Evolutionary conservation across 2,329 filamentous ascomycete species (phyloP).

Genomic region (Graphilbum ipis-grandicollis): DNA sequence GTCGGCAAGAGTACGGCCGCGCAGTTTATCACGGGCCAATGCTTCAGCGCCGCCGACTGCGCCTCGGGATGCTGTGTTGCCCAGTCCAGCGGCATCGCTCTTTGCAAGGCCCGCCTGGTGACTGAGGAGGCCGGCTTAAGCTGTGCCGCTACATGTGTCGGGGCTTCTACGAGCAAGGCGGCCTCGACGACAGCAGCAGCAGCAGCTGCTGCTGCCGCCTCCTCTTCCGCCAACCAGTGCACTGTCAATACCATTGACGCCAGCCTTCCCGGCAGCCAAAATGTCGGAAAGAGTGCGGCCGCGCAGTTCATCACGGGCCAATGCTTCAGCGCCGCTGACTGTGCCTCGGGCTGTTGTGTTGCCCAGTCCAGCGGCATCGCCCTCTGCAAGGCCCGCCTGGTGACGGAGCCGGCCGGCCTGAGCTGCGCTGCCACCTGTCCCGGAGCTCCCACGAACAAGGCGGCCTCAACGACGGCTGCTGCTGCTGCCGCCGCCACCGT

Average conservation of each 20-base stretch:
- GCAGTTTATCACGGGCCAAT: slow-evolving; percentile 16
- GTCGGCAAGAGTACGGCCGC: slow-evolving; percentile 12
- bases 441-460: background rate
- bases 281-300: slow-evolving; percentile 13
- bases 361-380: slow-evolving; percentile 7
- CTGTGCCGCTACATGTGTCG: slow-evolving; percentile 6
- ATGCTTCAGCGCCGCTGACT: slow-evolving; percentile 14
- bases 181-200: background rate
- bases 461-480: background rate
- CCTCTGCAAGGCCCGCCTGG: slow-evolving; percentile 7
- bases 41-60: slow-evolving; percentile 13
- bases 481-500: background rate
- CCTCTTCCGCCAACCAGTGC: slow-evolving; percentile 2
- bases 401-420: slow-evolving; percentile 5
- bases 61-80: slow-evolving; percentile 14
- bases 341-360: slow-evolving; percentile 14
- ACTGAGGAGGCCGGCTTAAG: slow-evolving; percentile 5
- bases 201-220: background rate
- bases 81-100: slow-evolving; percentile 5
- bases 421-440: slow-evolving; percentile 7
- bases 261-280: slow-evolving; percentile 16
- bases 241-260: slow-evolving; percentile 14
- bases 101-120: slow-evolving; percentile 7
- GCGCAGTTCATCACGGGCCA: slow-evolving; percentile 15
- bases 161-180: background rate